A percentile compares a stretch with the other conserved stretches of the same genome.
phyloP scores from a whole-genome alignment of 2,329 filamentous ascomycete genomes.

The Cladosporium sp. region DNA sequence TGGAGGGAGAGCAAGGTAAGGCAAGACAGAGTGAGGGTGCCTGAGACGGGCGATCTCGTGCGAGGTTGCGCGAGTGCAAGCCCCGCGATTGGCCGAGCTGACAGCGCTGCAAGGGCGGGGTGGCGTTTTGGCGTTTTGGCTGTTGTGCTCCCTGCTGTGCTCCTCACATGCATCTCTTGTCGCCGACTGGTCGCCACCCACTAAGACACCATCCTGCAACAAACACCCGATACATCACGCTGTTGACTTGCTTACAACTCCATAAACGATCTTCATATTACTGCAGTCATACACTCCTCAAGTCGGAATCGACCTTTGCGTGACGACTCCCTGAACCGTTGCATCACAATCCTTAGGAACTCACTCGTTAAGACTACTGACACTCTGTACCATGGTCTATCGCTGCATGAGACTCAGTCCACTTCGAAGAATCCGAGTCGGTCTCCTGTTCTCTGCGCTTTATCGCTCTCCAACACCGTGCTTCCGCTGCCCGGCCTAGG shows the following conservation, averaged over 20 bases:
- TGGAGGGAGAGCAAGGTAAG: background rate
- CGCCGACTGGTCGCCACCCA: background rate
- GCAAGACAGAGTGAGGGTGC: background rate
- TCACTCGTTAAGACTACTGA: no score
- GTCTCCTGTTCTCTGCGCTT: no score
- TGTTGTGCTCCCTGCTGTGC: background rate
- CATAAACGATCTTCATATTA: background rate
- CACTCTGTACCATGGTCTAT: no score
- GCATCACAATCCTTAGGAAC: no score
- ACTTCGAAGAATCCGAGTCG: no score
- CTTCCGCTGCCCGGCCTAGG: no score
- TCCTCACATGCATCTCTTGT: background rate
- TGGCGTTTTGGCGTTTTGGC: background rate
- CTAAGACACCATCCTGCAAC: background rate
- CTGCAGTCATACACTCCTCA: no score
- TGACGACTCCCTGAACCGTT: no score
- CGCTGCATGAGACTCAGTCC: no score
- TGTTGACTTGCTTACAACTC: background rate
- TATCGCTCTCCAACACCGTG: no score
- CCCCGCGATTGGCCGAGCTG: background rate
- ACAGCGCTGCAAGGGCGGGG: background rate
- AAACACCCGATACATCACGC: background rate
- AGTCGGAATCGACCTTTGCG: no score
- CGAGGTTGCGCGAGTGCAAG: background rate
- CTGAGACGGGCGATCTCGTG: conserved; percentile 7